phyloP scores from a whole-genome alignment of 2,329 filamentous ascomycete genomes.

The Sodiomyces alkalinus region DNA sequence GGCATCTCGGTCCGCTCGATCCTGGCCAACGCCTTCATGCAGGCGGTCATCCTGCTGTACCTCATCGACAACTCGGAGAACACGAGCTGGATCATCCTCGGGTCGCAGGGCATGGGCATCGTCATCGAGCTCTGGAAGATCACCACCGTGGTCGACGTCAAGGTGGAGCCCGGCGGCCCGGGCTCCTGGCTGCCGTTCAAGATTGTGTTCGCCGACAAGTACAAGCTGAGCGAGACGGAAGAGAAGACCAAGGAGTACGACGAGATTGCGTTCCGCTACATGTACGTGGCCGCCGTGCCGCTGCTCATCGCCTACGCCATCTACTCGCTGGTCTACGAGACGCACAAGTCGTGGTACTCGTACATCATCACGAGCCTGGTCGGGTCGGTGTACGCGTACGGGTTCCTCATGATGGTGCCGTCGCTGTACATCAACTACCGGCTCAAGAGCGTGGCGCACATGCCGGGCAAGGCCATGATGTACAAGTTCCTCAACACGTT shows the following conservation, averaged over 20 bases:
- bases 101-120: slow-evolving; percentile 74
- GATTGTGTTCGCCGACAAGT: slow-evolving; percentile 87
- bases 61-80: slow-evolving; percentile 94
- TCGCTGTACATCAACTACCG: slow-evolving; percentile 98
- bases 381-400: slow-evolving; percentile 92
- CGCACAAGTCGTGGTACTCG: slow-evolving; percentile 96
- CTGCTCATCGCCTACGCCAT: slow-evolving; percentile 76
- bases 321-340: slow-evolving; percentile 86
- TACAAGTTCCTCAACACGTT: slow-evolving; percentile 99
- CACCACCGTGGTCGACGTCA: slow-evolving; percentile 85
- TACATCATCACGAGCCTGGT: slow-evolving; percentile 92
- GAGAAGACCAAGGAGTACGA: slow-evolving; percentile 98
- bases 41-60: slow-evolving; percentile 88
- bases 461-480: slow-evolving; percentile 91
- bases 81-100: slow-evolving; percentile 98
- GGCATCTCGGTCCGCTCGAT: slow-evolving; percentile 94
- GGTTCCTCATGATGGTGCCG: slow-evolving; percentile 98
- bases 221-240: slow-evolving; percentile 87
- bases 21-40: slow-evolving; percentile 96
- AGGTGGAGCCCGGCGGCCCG: slow-evolving; percentile 52
- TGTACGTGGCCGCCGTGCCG: slow-evolving; percentile 84
- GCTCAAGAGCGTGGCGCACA: slow-evolving; percentile 87
- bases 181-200: slow-evolving; percentile 64
- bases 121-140: slow-evolving; percentile 75
- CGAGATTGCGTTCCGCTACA: slow-evolving; percentile 91